phyloP scores from a whole-genome alignment of 805 yeast species.

The Metschnikowia noctiluminum region DNA sequence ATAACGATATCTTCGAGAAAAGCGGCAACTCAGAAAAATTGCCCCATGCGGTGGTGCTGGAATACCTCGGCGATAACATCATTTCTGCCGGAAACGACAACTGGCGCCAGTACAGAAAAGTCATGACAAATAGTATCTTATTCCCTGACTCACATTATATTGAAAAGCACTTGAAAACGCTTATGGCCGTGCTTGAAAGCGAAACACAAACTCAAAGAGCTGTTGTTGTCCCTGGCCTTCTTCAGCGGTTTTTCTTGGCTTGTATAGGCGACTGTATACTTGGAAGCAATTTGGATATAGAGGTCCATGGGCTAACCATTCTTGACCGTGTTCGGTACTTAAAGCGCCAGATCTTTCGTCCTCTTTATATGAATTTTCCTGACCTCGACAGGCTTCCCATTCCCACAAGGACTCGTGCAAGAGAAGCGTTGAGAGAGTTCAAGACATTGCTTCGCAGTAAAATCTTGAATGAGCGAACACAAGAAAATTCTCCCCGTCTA shows the following conservation, averaged over 20 bases:
- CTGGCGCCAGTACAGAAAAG: constrained; percentile 49
- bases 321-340: constrained; percentile 41
- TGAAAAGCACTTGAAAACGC: constrained; percentile 32
- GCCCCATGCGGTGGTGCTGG: constrained; percentile 51
- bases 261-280: constrained; percentile 49
- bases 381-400: constrained; percentile 48
- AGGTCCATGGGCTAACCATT: constrained; percentile 30
- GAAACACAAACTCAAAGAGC: constrained; percentile 15
- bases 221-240: constrained; percentile 25
- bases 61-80: constrained; percentile 58
- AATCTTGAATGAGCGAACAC: constrained; percentile 30
- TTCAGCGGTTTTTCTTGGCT: constrained; percentile 47
- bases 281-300: constrained; percentile 46
- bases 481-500: constrained; percentile 27
- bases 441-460: constrained; percentile 16
- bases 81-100: constrained; percentile 54
- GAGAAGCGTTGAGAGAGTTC: constrained; percentile 30
- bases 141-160: constrained; percentile 44
- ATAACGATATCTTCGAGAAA: constrained; percentile 51
- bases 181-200: constrained; percentile 26
- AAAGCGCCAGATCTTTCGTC: constrained; percentile 52
- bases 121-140: constrained; percentile 47
- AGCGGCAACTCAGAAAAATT: constrained; percentile 60
- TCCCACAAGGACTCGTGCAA: constrained; percentile 44
- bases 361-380: constrained; percentile 55